These are phyloP conservation scores for Phytopythium boreale DNA, from an alignment of 352 stramenopile genomes.

Conservation along the genomic window DNA sequence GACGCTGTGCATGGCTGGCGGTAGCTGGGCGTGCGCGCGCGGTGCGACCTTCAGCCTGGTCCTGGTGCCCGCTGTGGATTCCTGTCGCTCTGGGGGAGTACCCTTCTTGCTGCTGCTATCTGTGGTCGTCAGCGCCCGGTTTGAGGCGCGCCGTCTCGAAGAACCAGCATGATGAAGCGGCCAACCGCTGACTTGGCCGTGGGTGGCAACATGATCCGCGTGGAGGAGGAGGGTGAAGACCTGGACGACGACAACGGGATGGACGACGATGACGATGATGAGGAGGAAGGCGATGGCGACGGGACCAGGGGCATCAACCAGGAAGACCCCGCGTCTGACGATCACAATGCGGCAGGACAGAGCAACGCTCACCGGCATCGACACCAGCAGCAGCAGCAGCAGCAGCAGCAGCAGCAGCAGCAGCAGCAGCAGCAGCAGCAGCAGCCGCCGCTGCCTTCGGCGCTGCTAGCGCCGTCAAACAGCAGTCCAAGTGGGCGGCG, in stretches of 20 bases:
- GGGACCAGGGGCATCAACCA: background rate
- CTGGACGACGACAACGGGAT: conserved; percentile 10
- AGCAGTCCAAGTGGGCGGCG: background rate
- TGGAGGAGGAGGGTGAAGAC: conserved; percentile 23
- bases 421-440: background rate
- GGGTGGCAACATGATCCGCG: conserved; percentile 15
- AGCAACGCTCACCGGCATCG: background rate
- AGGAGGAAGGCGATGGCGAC: conserved; percentile 7
- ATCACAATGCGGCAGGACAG: background rate
- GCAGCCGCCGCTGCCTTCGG: background rate
- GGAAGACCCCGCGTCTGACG: background rate
- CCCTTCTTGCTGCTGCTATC: no score
- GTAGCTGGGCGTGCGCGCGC: background rate
- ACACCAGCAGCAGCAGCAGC: background rate
- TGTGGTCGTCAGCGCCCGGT: background rate
- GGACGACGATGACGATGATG: conserved; percentile 17
- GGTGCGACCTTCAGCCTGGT: background rate
- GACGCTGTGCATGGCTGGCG: background rate
- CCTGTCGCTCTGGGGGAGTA: background rate
- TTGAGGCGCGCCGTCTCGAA: background rate
- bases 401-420: background rate
- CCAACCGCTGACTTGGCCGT: background rate
- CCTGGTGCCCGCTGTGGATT: background rate
- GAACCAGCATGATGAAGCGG: conserved; percentile 1
- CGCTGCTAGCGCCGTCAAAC: background rate